Conservation (phyloP, 2,329 filamentous ascomycete species). For the Hymenoscyphus fructigenus region DNA sequence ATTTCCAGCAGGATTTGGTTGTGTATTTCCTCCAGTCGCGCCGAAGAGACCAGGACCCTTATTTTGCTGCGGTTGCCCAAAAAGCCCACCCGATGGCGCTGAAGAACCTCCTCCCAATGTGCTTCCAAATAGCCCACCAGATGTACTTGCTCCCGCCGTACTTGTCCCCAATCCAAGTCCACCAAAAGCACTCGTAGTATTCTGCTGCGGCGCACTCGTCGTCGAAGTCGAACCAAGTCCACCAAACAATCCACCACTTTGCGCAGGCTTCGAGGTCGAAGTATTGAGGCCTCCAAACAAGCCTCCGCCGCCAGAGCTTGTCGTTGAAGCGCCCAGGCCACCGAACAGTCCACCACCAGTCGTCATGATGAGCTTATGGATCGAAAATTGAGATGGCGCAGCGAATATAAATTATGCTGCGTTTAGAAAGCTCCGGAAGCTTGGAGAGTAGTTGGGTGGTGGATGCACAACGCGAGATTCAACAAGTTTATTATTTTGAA, state of each 20-base stretch:
- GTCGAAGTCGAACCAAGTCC: conserved; percentile 6
- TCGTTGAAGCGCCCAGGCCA: background rate
- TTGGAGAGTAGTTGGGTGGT: background rate
- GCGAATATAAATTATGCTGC: conserved; percentile 22
- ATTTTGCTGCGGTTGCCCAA: conserved; percentile 17
- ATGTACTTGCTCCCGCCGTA: background rate
- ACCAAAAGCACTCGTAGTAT: background rate
- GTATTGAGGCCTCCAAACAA: conserved; percentile 4
- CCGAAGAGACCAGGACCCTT: conserved; percentile 3
- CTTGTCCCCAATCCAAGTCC: background rate
- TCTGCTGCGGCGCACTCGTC: background rate
- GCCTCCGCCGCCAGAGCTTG: conserved; percentile 3
- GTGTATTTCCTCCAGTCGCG: conserved; percentile 2
- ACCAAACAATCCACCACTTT: conserved; percentile 1
- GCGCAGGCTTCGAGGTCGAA: background rate
- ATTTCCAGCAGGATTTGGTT: conserved; percentile 3
- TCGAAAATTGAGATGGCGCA: background rate
- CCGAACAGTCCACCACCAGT: conserved; percentile 17
- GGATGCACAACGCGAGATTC: conserved; percentile 1
- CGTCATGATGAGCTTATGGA: conserved; percentile 1
- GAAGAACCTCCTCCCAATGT: conserved; percentile 16
- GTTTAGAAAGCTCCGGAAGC: conserved; percentile 24
- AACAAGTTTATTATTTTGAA: conserved; percentile 1
- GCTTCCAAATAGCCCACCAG: conserved; percentile 6
- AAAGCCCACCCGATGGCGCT: conserved; percentile 17